Base-by-base conservation (phyloP, 1,284 basidiomycete species). In the Apiotrichum domesticum region DNA sequence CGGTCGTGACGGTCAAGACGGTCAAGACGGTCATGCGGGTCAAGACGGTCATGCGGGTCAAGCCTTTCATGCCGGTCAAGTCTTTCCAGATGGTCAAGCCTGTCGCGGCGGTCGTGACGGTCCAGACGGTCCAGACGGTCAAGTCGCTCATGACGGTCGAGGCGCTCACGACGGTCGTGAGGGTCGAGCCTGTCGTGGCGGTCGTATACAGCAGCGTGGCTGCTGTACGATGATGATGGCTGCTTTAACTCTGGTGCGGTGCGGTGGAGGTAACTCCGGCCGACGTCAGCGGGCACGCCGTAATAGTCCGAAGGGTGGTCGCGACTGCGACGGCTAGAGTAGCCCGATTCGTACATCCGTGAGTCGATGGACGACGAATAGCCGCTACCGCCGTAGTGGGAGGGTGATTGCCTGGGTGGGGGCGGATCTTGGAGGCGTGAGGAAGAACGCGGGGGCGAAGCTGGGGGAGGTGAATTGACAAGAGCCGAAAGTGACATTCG, bases 401-500 rank as follows among this genome's bases (percentile, higher is more conserved):
- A 54, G 29, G 51, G 46, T 14, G 41, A 44, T 37, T 35, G 35
- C 10, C 51, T 15, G n/a, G 9, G 50, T 29, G 7, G 32, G n/a
- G 40, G 40, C 11, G 44, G 54, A 45, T 50, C 35, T 53, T 42
- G 14, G n/a, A 35, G 9, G 46, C 40, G 33, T 45, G 35, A 6
- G 3, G 43, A 15, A 4, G 50, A 13, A 7, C 52, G 58, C 3
- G 64, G 56, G 6, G 64, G 61, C 4, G 57, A 52, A 3, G 51
- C 40, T 5, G 63, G 65, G n/a, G 68, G 66, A 29, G 68, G 66
- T 14, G 68, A 68, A 48, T 72, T 72, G 43, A 72, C 70, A 1
- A 72, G 61, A 3, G 69, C 66, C 3, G 70, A 72, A 13, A 72
- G 57, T 14, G 70, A 39, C 70, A 72, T 72, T 8, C 70, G 62